A percentile compares a stretch with the other conserved stretches of the same genome.
These are phyloP conservation scores for Tylopilus sp. DNA, from an alignment of 768 basidiomycete genomes.

Conservation along the genomic window DNA sequence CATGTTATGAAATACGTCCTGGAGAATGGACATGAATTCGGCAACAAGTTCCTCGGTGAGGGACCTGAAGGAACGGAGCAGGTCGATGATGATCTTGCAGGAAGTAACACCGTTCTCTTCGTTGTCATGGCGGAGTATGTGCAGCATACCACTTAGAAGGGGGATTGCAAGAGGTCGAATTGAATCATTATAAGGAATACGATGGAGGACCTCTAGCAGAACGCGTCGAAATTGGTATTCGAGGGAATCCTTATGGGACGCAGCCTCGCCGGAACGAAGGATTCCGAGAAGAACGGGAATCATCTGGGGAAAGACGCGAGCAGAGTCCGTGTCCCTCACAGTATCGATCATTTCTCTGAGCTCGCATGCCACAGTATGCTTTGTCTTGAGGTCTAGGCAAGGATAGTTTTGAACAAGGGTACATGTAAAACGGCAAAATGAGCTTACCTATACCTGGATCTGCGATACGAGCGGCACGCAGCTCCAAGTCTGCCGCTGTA, in stretches of 20 bases:
- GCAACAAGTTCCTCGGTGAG: constrained; percentile 69
- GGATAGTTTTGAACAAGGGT: background rate
- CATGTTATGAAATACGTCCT: constrained; percentile 75
- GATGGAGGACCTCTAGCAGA: constrained; percentile 85
- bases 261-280: constrained; percentile 63
- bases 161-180: constrained; percentile 61
- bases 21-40: constrained; percentile 79
- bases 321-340: constrained; percentile 69
- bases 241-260: constrained; percentile 59
- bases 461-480: constrained; percentile 67
- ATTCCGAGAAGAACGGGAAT: constrained; percentile 72
- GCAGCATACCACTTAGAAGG: constrained; percentile 78
- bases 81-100: constrained; percentile 90
- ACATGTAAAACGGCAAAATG: background rate
- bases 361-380: constrained; percentile 68
- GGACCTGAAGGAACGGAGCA: constrained; percentile 72
- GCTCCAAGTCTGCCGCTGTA: constrained; percentile 60
- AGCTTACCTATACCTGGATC: constrained; percentile 68
- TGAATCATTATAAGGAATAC: constrained; percentile 79
- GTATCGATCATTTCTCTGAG: constrained; percentile 81
- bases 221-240: constrained; percentile 85
- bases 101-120: constrained; percentile 91
- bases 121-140: constrained; percentile 84
- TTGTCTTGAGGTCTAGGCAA: constrained; percentile 63
- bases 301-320: constrained; percentile 66